These are phyloP conservation scores for Vanderwaltozyma verrucispora DNA, from an alignment of 805 yeast species.

Conservation along the genomic window DNA sequence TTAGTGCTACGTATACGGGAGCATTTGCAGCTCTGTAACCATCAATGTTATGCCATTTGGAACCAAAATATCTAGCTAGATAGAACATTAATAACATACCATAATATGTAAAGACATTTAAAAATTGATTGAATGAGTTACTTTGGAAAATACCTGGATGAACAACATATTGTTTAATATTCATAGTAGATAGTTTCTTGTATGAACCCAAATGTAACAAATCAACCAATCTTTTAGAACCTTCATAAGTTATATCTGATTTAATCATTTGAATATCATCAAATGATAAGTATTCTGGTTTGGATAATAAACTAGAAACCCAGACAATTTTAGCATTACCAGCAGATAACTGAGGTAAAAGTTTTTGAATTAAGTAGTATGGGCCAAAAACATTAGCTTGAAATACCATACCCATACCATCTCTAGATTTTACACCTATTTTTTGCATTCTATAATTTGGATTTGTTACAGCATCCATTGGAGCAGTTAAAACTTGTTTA, in stretches of 20 bases:
- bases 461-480: conserved; percentile 75
- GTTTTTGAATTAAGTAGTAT: conserved; percentile 64
- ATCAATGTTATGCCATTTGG: conserved; percentile 79
- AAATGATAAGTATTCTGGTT: conserved; percentile 60
- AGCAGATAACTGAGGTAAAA: conserved; percentile 42
- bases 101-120: conserved; percentile 69
- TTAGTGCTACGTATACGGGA: conserved; percentile 54
- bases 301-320: conserved; percentile 79
- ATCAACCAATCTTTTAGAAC: conserved; percentile 82
- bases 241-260: conserved; percentile 71
- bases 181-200: conserved; percentile 37
- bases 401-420: conserved; percentile 78
- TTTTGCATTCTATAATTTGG: conserved; percentile 81
- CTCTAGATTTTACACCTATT: conserved; percentile 63
- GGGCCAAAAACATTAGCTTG: conserved; percentile 98
- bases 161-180: conserved; percentile 62
- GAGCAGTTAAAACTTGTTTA: conserved; percentile 52
- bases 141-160: conserved; percentile 95
- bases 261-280: conserved; percentile 64
- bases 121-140: conserved; percentile 62
- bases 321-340: conserved; percentile 64
- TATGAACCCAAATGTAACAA: conserved; percentile 68
- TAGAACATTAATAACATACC: conserved; percentile 84
- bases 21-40: conserved; percentile 91
- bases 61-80: conserved; percentile 70